Base-by-base conservation (phyloP, 345 rosid genomes). In the Euphorbia tirucalli region DNA sequence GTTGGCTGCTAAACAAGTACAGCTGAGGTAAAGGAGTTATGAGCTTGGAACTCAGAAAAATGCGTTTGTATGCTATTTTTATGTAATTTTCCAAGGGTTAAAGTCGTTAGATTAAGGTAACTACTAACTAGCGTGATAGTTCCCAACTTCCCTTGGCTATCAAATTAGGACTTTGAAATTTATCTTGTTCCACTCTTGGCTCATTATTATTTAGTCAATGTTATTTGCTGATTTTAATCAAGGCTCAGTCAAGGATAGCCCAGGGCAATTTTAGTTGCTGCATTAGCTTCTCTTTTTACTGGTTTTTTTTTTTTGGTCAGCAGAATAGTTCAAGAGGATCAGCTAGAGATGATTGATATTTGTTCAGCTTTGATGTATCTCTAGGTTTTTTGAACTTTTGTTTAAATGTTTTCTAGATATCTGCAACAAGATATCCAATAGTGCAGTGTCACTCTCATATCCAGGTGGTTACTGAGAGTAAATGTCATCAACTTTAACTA, bases 1-100 rank as follows among this genome's bases (percentile, higher is more conserved):
- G 72, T 65, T 61, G 43, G 54, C 72, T 50, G 68, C 64, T 55
- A 76, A 73, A 79, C n/a, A 71, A 5, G 37, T 68, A 68, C 21
- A 5, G 55, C 63, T 50, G 58, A 11, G 58, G 68, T 41, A 24
- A 41, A 57, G 68, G 70, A 74, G 41, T 69, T 32, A 11, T 55
- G 28, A 21, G 59, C 28, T 55, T 21, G 59, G 59, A 55, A 21
- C 44, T 19, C 5, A 61, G 48, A 35, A 22, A 62, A 61, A 8
- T 16, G 19, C n/a, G 44, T n/a, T 19, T 61, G 19, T 19, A 32
- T n/a, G n/a, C 24, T 16, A 14, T 27, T 35, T 8, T 60, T 4
- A 41, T 61, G 43, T 62, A 22, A 55, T 32, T 62, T 41, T 35
- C 11, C 22, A 25, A 41, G 35, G 4, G 44, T n/a, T 19, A 62